Conservation (phyloP, 139 green algal genomes). For the Chlorella sp. region DNA sequence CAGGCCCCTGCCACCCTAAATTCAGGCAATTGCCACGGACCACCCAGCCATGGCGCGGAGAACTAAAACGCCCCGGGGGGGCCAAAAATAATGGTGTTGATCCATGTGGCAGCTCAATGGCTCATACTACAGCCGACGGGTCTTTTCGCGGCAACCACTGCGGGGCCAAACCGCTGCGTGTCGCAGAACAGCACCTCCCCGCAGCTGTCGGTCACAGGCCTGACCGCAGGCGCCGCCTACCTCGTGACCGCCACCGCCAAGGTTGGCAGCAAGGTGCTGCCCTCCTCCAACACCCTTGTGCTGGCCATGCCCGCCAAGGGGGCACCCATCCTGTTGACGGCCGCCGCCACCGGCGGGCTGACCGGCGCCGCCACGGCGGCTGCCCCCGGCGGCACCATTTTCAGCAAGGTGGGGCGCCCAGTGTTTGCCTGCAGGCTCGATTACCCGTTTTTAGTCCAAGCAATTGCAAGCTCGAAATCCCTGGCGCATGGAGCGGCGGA, state of each 20-base stretch:
- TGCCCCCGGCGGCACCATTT: background rate
- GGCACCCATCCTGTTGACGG: background rate
- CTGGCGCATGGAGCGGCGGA: too few species aligned
- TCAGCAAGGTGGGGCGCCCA: background rate
- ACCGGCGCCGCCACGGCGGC: background rate
- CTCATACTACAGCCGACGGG: too few species aligned
- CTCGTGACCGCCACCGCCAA: background rate
- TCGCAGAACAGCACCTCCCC: background rate
- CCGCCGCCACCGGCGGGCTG: background rate
- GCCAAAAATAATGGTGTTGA: too few species aligned
- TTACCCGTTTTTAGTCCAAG: too few species aligned
- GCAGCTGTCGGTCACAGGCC: background rate
- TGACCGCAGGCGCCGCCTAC: background rate
- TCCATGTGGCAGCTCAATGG: too few species aligned
- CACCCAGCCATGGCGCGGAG: too few species aligned
- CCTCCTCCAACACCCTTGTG: background rate
- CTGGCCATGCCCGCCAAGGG: background rate
- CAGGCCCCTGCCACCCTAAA: too few species aligned
- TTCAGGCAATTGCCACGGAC: too few species aligned
- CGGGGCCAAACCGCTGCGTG: background rate
- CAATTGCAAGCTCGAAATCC: too few species aligned
- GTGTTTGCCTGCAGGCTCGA: too few species aligned
- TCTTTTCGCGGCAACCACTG: too few species aligned
- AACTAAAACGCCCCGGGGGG: too few species aligned
- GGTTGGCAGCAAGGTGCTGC: background rate